Percentiles rank a stretch among this genome's conserved stretches.
These are phyloP conservation scores for Pythium brassicae DNA, from an alignment of 352 stramenopile genomes.

Conservation along the genomic window DNA sequence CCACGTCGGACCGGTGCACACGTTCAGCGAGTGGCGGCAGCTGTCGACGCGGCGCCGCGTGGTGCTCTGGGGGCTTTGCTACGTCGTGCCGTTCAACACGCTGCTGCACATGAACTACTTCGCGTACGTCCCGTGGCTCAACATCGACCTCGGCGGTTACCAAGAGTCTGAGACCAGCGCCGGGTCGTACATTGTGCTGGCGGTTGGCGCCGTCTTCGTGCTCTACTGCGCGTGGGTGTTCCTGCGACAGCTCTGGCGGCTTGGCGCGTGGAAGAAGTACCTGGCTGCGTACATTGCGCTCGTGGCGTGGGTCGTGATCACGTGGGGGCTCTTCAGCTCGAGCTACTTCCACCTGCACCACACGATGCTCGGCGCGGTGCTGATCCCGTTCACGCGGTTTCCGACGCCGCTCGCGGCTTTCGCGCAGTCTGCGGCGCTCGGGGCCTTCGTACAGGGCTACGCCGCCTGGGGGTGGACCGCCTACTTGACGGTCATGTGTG, in stretches of 20 bases:
- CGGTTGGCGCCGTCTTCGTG: slow-evolving; percentile 25
- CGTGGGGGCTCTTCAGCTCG: slow-evolving; percentile 52
- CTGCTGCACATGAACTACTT: slow-evolving; percentile 78
- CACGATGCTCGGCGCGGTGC: slow-evolving; percentile 55
- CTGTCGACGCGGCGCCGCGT: slow-evolving; percentile 26
- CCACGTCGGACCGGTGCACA: slow-evolving; percentile 30
- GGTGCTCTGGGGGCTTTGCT: slow-evolving; percentile 56
- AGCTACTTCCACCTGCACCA: slow-evolving; percentile 73
- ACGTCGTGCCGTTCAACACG: slow-evolving; percentile 62
- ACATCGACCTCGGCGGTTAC: slow-evolving; percentile 64
- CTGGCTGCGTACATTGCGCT: slow-evolving; percentile 30
- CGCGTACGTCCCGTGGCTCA: slow-evolving; percentile 69
- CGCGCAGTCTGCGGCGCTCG: slow-evolving; percentile 48
- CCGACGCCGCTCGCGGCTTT: slow-evolving; percentile 45
- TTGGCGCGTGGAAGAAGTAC: slow-evolving; percentile 30
- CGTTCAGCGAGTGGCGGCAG: slow-evolving; percentile 40
- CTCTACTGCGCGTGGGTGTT: slow-evolving; percentile 29
- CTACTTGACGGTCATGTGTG: slow-evolving; percentile 64
- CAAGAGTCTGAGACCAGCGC: slow-evolving; percentile 33
- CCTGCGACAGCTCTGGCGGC: slow-evolving; percentile 40
- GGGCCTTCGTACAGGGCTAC: slow-evolving; percentile 72
- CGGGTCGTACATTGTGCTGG: slow-evolving; percentile 62
- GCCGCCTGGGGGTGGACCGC: slow-evolving; percentile 67
- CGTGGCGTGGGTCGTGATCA: slow-evolving; percentile 30
- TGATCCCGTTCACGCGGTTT: slow-evolving; percentile 73